Percentiles rank a stretch among this genome's conserved stretches.
phyloP scores from a whole-genome alignment of 148 eudicot genomes.

The Suaeda aralocaspica region DNA sequence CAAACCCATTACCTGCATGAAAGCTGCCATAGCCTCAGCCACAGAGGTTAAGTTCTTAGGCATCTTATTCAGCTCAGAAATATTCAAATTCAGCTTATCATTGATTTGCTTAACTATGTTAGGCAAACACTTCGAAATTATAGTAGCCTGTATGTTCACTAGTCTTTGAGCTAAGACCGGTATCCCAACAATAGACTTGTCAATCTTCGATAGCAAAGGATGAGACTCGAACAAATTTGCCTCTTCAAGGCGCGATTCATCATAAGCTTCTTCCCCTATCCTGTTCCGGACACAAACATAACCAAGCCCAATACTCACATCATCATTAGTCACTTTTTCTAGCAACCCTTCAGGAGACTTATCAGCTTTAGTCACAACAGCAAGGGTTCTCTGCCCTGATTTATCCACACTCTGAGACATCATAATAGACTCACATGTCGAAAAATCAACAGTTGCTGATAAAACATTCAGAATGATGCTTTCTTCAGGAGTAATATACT shows the following conservation, averaged over 20 bases:
- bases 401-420: conserved; percentile 36
- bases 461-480: conserved; percentile 38
- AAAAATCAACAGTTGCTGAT: conserved; percentile 42
- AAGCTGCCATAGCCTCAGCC: conserved; percentile 39
- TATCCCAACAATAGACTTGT: conserved; percentile 45
- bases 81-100: conserved; percentile 26
- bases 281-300: conserved; percentile 31
- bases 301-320: conserved; percentile 35
- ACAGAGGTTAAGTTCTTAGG: conserved; percentile 36
- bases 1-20: conserved; percentile 43
- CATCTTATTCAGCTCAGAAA: conserved; percentile 34
- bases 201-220: conserved; percentile 29
- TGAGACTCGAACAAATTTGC: conserved; percentile 17
- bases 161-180: conserved; percentile 51
- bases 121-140: conserved; percentile 46
- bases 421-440: conserved; percentile 40
- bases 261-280: conserved; percentile 31
- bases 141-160: conserved; percentile 42
- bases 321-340: conserved; percentile 35
- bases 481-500: conserved; percentile 41
- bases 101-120: conserved; percentile 41
- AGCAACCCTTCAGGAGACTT: conserved; percentile 36
- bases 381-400: conserved; percentile 38
- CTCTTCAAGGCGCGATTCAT: conserved; percentile 32
- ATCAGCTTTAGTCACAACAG: conserved; percentile 41